Percentiles rank a stretch among this genome's conserved stretches.
phyloP scores from a whole-genome alignment of 257 asterid genomes.

The Scutellaria galericulata region DNA sequence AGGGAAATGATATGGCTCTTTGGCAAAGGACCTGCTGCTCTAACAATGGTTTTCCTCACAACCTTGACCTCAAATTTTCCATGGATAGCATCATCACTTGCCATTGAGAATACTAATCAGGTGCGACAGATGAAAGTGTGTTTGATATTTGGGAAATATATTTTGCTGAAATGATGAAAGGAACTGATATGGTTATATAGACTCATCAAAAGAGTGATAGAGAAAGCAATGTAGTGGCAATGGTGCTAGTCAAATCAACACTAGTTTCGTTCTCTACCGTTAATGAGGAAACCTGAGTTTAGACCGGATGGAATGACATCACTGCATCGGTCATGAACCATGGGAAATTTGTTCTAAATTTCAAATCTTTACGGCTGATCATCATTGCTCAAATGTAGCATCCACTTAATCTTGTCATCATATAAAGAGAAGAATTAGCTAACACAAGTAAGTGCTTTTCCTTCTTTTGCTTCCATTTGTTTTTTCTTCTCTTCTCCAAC shows the following conservation, averaged over 20 bases:
- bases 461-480: neutral
- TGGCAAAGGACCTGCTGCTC: constrained; percentile 42
- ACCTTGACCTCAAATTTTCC: constrained; percentile 42
- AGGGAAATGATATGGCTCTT: constrained; percentile 43
- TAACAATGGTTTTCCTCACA: constrained; percentile 45
- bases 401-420: constrained; percentile 14
- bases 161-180: constrained; percentile 6
- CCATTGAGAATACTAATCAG: constrained; percentile 28
- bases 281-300: neutral
- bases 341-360: neutral
- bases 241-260: constrained; percentile 4
- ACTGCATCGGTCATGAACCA: constrained; percentile 21
- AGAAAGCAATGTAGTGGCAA: neutral
- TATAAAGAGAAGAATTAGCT: neutral
- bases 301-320: constrained; percentile 9
- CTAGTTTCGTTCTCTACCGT: constrained; percentile 13
- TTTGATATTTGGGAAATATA: neutral
- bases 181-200: constrained; percentile 21
- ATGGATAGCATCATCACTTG: constrained; percentile 11
- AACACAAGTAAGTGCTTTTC: neutral
- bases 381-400: neutral
- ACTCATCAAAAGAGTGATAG: neutral
- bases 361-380: neutral
- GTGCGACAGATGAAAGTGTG: neutral
- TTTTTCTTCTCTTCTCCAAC: neutral